phyloP scores from a whole-genome alignment of 352 stramenopile species.

The Phytophthora litchii region DNA sequence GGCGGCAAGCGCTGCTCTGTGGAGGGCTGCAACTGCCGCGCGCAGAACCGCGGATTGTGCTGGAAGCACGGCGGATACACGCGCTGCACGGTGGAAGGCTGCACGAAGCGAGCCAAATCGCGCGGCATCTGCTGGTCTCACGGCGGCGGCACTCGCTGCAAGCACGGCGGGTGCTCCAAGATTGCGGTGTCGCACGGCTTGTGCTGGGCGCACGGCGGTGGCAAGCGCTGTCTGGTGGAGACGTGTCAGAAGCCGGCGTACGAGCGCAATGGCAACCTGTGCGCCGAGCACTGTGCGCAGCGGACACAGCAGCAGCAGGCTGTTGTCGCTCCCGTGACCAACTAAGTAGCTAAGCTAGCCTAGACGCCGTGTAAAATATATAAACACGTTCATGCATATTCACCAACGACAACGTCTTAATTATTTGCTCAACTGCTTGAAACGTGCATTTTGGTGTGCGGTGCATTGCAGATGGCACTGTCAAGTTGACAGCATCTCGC shows the following conservation, averaged over 20 bases:
- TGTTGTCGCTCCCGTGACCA: slow-evolving; percentile 1
- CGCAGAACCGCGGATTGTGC: slow-evolving; percentile 57
- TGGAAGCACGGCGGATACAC: slow-evolving; percentile 51
- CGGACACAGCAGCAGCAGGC: slow-evolving; percentile 13
- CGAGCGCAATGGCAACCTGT: slow-evolving; percentile 63
- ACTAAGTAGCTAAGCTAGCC: slow-evolving; percentile 14
- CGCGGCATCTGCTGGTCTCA: no score
- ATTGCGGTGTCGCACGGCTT: no score
- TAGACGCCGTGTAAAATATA: slow-evolving; percentile 32
- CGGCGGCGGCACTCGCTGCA: no score
- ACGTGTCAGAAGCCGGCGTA: slow-evolving; percentile 60
- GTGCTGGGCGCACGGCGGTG: slow-evolving; percentile 19
- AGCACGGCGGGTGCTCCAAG: no score
- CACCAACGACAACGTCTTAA: neutral
- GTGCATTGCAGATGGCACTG: no score
- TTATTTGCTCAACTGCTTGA: no score
- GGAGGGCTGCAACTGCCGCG: slow-evolving; percentile 58
- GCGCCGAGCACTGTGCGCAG: slow-evolving; percentile 33
- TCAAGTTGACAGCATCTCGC: no score
- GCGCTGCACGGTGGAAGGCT: slow-evolving; percentile 52
- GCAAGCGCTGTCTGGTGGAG: slow-evolving; percentile 46
- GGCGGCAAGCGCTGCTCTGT: slow-evolving; percentile 78
- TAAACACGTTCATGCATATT: slow-evolving; percentile 25
- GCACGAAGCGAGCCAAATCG: slow-evolving; percentile 44
- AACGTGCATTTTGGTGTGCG: no score